Percentiles rank a stretch among this genome's conserved stretches.
These are phyloP conservation scores for Boletus smithii DNA, from an alignment of 1,284 basidiomycete species.

Conservation along the genomic window DNA sequence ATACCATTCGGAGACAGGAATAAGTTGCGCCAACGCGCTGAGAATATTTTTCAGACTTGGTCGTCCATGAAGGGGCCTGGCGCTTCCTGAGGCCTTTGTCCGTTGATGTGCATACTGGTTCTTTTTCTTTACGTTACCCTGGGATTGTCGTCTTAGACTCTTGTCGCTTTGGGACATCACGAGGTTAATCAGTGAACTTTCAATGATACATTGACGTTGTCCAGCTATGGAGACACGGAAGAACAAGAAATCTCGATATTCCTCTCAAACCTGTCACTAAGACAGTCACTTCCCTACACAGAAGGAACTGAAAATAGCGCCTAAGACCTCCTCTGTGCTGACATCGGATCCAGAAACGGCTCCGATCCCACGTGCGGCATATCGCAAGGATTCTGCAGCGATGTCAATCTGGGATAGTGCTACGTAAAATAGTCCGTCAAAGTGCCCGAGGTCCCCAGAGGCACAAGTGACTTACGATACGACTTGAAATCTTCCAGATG, in stretches of 20 bases:
- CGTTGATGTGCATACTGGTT: constrained; percentile 7
- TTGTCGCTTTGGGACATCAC: not conserved
- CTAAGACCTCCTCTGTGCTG: constrained; percentile 68
- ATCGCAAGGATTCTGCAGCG: constrained; percentile 81
- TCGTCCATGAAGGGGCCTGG: not conserved
- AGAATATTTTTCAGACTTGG: constrained; percentile 17
- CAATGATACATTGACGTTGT: constrained; percentile 6
- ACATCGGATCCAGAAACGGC: constrained; percentile 71
- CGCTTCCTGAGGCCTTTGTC: constrained; percentile 1
- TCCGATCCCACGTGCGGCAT: constrained; percentile 79
- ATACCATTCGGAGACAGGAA: constrained; percentile 33
- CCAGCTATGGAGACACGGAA: not conserved
- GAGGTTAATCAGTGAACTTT: not conserved
- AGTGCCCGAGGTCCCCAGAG: constrained; percentile 12
- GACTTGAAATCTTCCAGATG: constrained; percentile 68
- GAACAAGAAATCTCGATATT: not conserved
- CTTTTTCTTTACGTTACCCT: not conserved
- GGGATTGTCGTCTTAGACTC: not conserved
- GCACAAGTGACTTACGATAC: constrained; percentile 46
- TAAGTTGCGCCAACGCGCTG: constrained; percentile 26
- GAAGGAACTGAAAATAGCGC: constrained; percentile 78
- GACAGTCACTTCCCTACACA: constrained; percentile 73
- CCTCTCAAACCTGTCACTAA: not conserved
- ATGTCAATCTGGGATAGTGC: constrained; percentile 53
- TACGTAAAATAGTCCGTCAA: constrained; percentile 9